These are phyloP conservation scores for Cyberlindnera misumaiensis DNA, from an alignment of 805 yeast genomes.

Conservation along the genomic window DNA sequence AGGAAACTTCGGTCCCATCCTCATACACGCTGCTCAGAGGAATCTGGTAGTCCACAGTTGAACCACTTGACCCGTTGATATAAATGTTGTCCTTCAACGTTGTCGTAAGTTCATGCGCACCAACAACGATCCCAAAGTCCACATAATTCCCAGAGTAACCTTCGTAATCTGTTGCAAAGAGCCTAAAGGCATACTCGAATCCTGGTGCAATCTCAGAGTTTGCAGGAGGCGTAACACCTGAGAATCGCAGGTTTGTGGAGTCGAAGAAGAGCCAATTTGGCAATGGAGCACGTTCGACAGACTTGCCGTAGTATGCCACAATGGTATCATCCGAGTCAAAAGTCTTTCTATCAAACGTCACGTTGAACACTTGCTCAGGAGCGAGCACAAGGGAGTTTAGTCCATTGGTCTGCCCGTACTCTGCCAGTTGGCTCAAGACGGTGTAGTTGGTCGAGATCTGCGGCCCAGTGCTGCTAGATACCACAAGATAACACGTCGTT, in stretches of 20 bases:
- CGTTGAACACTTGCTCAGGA: constrained; percentile 61
- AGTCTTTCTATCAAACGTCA: constrained; percentile 55
- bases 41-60: constrained; percentile 44
- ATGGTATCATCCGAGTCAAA: constrained; percentile 51
- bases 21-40: constrained; percentile 60
- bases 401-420: constrained; percentile 74
- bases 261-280: constrained; percentile 88
- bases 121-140: constrained; percentile 67
- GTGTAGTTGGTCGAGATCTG: constrained; percentile 34
- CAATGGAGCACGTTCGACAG: constrained; percentile 76
- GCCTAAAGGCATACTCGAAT: constrained; percentile 54
- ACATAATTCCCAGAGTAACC: constrained; percentile 72
- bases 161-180: constrained; percentile 71
- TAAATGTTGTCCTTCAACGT: constrained; percentile 47
- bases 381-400: constrained; percentile 61
- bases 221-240: constrained; percentile 84
- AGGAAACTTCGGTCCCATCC: constrained; percentile 47
- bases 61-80: constrained; percentile 63
- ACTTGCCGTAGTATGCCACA: constrained; percentile 70
- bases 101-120: constrained; percentile 81
- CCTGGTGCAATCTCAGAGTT: constrained; percentile 89
- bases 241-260: constrained; percentile 51
- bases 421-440: constrained; percentile 46
- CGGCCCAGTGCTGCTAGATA: constrained; percentile 53
- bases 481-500: constrained; percentile 49